Base-by-base conservation (phyloP, 768 basidiomycete species). In the Trametes villosa region DNA sequence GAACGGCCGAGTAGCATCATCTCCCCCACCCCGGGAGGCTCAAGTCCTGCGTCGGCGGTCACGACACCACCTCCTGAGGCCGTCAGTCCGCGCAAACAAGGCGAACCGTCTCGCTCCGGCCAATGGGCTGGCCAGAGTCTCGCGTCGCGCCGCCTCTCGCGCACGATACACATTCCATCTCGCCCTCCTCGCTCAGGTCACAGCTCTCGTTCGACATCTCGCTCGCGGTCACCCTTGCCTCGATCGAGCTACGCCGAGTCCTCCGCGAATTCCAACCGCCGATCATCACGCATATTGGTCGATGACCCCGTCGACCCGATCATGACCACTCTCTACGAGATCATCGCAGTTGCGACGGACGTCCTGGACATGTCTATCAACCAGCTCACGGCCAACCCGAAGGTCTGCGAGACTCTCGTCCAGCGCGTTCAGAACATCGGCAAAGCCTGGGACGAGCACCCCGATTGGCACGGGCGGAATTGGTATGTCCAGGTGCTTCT, bases 401-500 rank as follows among this genome's bases (percentile, higher is more conserved):
- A 95, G 72, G 73, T 86, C 40, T 96, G 94, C 74, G 88, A 91
- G 67, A 81, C 88, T 60, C 84, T 96, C 61, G 95, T 99, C 24
- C 91, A 93, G 70, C 84, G 92, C 53, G 89, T 98, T 0, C 95
- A 97, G 75, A 82, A 82, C 60, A 92, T 98, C 63, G 97, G 97
- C 65, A 91, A 87, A 71, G 89, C 89, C 7, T 98, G 97, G 97
- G 96, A 98, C 66, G 94, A 96, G 51, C 93, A 98, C 75, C 93
- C 95, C 22, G 95, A 98, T 72, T 98, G 96, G 92, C 94, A 95
- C 67, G 96, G 97, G 26, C 83, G 96, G 58, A 94, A 91, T 60
- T 99, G 96, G 97, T 98, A 98, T 75, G 95, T 98, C 53, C 95
- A 96, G 71, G 89, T 98, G 27, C 82, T 98, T 5, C 87, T 98